Conservation (phyloP, 371 early-diverging fungal species). For the Apophysomyces variabilis region DNA sequence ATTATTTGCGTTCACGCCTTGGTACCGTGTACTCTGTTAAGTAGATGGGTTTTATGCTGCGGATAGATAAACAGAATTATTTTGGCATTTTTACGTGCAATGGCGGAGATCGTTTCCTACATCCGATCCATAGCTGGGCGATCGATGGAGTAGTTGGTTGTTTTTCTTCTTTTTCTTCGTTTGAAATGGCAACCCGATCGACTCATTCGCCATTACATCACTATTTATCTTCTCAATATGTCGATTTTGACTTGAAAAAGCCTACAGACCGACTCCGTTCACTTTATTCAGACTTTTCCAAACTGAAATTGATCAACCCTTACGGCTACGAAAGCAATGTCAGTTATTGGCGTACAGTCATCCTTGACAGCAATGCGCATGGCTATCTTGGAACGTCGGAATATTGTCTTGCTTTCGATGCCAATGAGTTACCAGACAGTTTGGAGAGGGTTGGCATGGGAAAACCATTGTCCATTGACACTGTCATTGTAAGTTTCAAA, state of each 20-base stretch:
- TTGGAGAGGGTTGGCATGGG: constrained; percentile 19
- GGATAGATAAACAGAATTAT: too few relatives aligned
- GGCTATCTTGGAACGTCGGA: constrained; percentile 21
- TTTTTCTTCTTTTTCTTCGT: too few relatives aligned
- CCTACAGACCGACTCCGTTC: constrained; percentile 24
- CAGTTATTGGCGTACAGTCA: constrained; percentile 28
- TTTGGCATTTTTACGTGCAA: too few relatives aligned
- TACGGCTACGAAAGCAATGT: constrained; percentile 28
- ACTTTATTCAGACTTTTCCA: constrained; percentile 28
- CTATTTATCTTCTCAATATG: constrained; percentile 24
- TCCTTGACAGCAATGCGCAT: constrained; percentile 27
- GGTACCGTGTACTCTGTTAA: too few relatives aligned
- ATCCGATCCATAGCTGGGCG: too few relatives aligned
- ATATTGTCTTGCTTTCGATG: constrained; percentile 18
- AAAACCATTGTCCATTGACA: constrained; percentile 26
- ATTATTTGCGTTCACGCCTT: too few relatives aligned
- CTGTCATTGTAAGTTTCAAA: constrained; percentile 21
- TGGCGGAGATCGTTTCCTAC: not conserved
- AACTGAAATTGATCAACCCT: constrained; percentile 20
- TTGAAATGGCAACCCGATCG: not conserved
- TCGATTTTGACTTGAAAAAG: constrained; percentile 22
- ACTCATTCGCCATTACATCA: not conserved
- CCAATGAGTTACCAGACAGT: constrained; percentile 12
- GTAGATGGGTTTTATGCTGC: too few relatives aligned
- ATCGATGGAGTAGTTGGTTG: too few relatives aligned